These are phyloP conservation scores for Tricholoma flavovirens DNA, from an alignment of 768 basidiomycete species.

Conservation along the genomic window DNA sequence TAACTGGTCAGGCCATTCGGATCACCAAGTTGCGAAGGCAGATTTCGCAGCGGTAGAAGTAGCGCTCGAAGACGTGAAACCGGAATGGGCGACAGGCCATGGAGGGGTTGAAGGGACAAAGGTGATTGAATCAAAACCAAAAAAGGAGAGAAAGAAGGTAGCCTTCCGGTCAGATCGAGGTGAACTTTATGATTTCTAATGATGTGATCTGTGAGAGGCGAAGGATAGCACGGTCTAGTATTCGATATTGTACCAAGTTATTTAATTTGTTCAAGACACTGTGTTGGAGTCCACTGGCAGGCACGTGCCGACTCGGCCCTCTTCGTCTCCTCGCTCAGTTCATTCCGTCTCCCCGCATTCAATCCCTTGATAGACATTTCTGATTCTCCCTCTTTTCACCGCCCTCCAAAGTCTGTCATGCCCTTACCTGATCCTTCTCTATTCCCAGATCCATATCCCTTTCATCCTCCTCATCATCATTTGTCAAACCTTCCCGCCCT, in stretches of 20 bases:
- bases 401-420: constrained; percentile 34
- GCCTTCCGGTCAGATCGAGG: constrained; percentile 62
- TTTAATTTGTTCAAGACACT: no score
- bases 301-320: no score
- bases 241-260: no score
- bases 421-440: constrained; percentile 58
- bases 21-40: constrained; percentile 13
- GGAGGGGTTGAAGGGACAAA: constrained; percentile 10
- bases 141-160: constrained; percentile 60
- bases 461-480: constrained; percentile 44
- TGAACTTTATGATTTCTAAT: constrained; percentile 72
- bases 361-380: constrained; percentile 1
- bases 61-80: constrained; percentile 32
- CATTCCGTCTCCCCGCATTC: background rate
- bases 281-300: no score
- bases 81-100: constrained; percentile 6
- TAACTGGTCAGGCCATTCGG: background rate
- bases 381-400: constrained; percentile 28
- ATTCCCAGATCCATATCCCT: constrained; percentile 70
- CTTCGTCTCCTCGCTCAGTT: constrained; percentile 18
- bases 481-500: constrained; percentile 51
- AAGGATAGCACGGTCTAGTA: no score
- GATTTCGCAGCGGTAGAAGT: constrained; percentile 36
- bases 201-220: background rate
- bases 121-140: constrained; percentile 23